A percentile compares a stretch with the other conserved stretches of the same genome.
Conservation (phyloP, 2,329 filamentous ascomycete genomes). For the Fusarium sp. region DNA sequence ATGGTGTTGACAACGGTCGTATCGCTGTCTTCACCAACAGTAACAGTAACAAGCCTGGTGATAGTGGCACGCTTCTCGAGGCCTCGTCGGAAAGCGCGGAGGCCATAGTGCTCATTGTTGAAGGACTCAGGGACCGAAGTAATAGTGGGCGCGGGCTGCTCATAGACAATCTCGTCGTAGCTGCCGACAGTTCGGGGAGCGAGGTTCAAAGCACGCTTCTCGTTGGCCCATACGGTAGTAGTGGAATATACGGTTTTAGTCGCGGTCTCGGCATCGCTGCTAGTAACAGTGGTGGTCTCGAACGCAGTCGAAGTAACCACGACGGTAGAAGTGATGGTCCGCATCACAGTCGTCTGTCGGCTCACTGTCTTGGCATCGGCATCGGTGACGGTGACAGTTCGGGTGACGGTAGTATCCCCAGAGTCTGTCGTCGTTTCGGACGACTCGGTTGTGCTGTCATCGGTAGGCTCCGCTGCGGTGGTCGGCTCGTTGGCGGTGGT, state of each 20-base stretch:
- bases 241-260: conserved; percentile 52
- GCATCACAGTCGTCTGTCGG: conserved; percentile 46
- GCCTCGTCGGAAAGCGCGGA: conserved; percentile 32
- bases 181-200: conserved; percentile 42
- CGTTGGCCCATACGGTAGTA: conserved; percentile 47
- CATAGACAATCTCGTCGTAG: conserved; percentile 18
- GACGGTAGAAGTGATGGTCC: conserved; percentile 48
- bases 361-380: conserved; percentile 43
- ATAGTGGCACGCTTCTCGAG: conserved; percentile 51
- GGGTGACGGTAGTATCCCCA: conserved; percentile 45
- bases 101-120: conserved; percentile 29
- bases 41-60: conserved; percentile 49
- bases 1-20: conserved; percentile 45
- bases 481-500: neutral
- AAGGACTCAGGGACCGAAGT: conserved; percentile 29
- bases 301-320: conserved; percentile 51
- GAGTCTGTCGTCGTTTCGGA: conserved; percentile 3
- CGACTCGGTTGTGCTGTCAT: conserved; percentile 1
- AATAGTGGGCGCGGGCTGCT: conserved; percentile 32
- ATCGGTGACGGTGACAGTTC: conserved; percentile 48
- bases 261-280: conserved; percentile 49
- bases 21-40: conserved; percentile 37
- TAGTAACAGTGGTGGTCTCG: conserved; percentile 53
- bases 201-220: conserved; percentile 48
- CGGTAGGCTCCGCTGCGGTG: conserved; percentile 1